These are phyloP conservation scores for Ophiostoma sp. DNA, from an alignment of 2,329 filamentous ascomycete genomes.

Conservation along the genomic window DNA sequence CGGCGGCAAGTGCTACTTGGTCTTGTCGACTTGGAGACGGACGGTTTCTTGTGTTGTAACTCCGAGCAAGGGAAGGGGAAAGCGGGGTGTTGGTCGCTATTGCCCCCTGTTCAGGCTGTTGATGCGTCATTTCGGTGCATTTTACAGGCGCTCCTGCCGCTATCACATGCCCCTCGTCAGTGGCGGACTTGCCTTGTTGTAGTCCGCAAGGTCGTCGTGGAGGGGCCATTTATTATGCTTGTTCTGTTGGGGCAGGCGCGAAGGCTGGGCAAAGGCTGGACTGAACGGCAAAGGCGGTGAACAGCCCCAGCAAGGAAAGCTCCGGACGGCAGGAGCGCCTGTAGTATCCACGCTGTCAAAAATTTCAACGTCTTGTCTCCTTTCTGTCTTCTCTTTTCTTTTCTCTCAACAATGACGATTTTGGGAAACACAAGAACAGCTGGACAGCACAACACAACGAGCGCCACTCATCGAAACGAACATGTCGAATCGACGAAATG, in stretches of 20 bases:
- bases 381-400: background rate
- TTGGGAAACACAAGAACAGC: background rate
- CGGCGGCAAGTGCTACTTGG: background rate
- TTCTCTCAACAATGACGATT: background rate
- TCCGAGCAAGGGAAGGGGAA: conserved; percentile 20
- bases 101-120: background rate
- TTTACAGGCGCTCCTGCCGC: background rate
- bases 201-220: background rate
- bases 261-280: conserved; percentile 3
- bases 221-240: conserved; percentile 16
- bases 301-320: conserved; percentile 1
- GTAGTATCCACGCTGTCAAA: background rate
- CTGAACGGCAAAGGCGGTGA: background rate
- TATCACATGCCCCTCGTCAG: conserved; percentile 14
- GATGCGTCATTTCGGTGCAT: background rate
- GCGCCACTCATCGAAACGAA: background rate
- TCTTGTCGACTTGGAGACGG: background rate
- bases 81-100: background rate
- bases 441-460: background rate
- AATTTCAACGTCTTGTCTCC: background rate
- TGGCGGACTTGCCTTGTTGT: background rate
- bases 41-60: conserved; percentile 6
- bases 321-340: background rate
- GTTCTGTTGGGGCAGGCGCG: conserved; percentile 15
- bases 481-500: background rate